Percentiles rank a stretch among this genome's conserved stretches.
These are phyloP conservation scores for Camptophora hylomeconis DNA, from an alignment of 2,329 filamentous ascomycete genomes.

Conservation along the genomic window DNA sequence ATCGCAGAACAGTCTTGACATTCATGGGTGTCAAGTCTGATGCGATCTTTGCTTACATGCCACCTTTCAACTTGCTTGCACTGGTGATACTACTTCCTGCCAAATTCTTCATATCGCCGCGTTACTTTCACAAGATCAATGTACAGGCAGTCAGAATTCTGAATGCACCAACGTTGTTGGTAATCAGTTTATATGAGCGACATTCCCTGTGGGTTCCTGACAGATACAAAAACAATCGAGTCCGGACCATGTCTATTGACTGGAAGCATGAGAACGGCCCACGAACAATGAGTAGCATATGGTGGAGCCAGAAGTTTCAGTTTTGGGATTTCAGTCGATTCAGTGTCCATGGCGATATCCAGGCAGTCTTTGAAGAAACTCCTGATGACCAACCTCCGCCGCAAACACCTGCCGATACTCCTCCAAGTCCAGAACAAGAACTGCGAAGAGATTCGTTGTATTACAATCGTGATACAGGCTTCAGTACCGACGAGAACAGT, in stretches of 20 bases:
- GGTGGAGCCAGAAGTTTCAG: conserved; percentile 7
- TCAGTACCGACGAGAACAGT: no score
- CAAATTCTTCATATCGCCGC: conserved; percentile 62
- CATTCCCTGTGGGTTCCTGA: conserved; percentile 47
- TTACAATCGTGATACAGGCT: conserved; percentile 47
- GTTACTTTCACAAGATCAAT: conserved; percentile 86
- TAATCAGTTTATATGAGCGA: conserved; percentile 60
- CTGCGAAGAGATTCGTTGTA: no score
- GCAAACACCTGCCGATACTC: no score
- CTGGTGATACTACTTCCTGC: conserved; percentile 61
- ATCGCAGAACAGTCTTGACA: conserved; percentile 65
- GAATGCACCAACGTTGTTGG: conserved; percentile 61
- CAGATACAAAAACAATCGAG: not conserved
- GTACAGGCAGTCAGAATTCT: conserved; percentile 61
- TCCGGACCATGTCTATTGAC: conserved; percentile 8
- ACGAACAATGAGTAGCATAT: conserved; percentile 1
- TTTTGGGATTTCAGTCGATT: conserved; percentile 59
- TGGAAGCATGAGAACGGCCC: conserved; percentile 13
- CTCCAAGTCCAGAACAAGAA: conserved; percentile 42
- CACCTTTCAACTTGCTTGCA: conserved; percentile 72
- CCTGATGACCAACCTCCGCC: no score
- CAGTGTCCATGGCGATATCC: conserved; percentile 58
- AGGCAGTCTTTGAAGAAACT: conserved; percentile 53
- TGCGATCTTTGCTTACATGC: conserved; percentile 68
- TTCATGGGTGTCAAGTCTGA: conserved; percentile 79